Evolutionary conservation across 2,329 filamentous ascomycete species (phyloP), one percentile per base, ranked within the genome.

Genomic region (Botrytis hyacinthi): DNA sequence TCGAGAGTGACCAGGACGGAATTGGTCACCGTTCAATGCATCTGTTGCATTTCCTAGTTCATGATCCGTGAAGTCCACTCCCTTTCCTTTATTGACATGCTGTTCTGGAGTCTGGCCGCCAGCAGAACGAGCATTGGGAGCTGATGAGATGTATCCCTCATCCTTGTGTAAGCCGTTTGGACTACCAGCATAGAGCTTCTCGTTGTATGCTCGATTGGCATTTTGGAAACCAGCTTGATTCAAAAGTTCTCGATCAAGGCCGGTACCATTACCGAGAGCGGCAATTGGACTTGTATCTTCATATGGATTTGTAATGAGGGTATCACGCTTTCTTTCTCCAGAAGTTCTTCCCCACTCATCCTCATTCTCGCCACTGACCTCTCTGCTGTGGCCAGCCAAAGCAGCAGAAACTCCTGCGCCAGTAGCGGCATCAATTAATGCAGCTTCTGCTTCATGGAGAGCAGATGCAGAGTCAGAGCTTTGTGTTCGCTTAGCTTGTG

Each of bases 61-160:
- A 70, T 87, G 83, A 74, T 87, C 85, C 46, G 86, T 81, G 62
- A 89, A 87, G 65, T 86, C 85, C 63, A 76, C 82, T 72, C 80
- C 84, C 78, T 84, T 84, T 26, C 76, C 79, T 54, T 80, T 82
- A 48, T 68, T 68, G 5, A 57, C 16, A 16, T 82, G 82, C 71
- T 86, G 83, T 70, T 86, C 84, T 20, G 86, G 85, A 8, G 84
- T 86, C 69, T 81, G 81, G 59, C 81, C 79, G 73, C 84, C 85
- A 22, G 84, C 83, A 68, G 85, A 86, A 76, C 88, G 86, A 75
- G 85, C 87, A 79, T 90, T 88, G 48, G 80, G 80, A 42, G 87
- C 87, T 78, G 89, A 93, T 37, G 95, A 97, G 77, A 95, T 95
- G 83, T 98, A 98, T 12, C 95, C 95, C 84, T 98, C 95, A 80